These are phyloP conservation scores for Acanthochlamys bracteata DNA, from an alignment of 106 monocot species.

Conservation along the genomic window DNA sequence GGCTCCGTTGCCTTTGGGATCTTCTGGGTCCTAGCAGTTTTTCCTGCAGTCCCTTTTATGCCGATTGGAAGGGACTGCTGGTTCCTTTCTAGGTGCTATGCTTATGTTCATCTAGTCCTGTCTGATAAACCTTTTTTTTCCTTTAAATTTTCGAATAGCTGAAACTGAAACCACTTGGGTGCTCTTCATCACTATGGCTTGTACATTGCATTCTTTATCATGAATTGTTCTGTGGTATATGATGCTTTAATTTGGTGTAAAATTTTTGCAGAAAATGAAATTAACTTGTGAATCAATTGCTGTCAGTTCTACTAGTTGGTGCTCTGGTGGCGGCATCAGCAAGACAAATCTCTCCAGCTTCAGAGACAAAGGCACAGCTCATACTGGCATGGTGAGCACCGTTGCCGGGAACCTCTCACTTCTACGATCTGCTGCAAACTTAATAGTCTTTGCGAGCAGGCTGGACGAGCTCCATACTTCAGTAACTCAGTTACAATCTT, in stretches of 20 bases:
- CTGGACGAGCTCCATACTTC: conserved; percentile 25
- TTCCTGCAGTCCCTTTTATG: conserved; percentile 77
- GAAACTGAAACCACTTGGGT: too few relatives aligned
- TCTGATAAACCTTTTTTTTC: too few relatives aligned
- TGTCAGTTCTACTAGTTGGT: conserved; percentile 57
- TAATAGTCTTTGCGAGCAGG: conserved; percentile 76
- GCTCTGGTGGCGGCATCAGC: conserved; percentile 69
- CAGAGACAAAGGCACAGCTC: conserved; percentile 57
- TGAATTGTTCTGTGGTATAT: too few relatives aligned
- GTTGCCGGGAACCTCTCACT: conserved; percentile 72
- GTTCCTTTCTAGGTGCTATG: conserved; percentile 67
- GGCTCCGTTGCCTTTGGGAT: conserved; percentile 73
- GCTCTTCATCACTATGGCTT: too few relatives aligned
- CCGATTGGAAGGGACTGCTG: conserved; percentile 84
- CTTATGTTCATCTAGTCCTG: conserved; percentile 19
- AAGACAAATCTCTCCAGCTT: conserved; percentile 30
- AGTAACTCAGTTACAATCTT: conserved; percentile 53
- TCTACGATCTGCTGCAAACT: conserved; percentile 67
- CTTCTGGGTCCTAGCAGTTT: conserved; percentile 86
- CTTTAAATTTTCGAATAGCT: too few relatives aligned
- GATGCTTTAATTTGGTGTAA: too few relatives aligned
- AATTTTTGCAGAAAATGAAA: too few relatives aligned
- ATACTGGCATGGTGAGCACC: conserved; percentile 67
- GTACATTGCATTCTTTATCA: too few relatives aligned
- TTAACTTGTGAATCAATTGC: background rate